These are phyloP conservation scores for Diaporthe aspalathi DNA, from an alignment of 2,329 filamentous ascomycete genomes.

Conservation along the genomic window DNA sequence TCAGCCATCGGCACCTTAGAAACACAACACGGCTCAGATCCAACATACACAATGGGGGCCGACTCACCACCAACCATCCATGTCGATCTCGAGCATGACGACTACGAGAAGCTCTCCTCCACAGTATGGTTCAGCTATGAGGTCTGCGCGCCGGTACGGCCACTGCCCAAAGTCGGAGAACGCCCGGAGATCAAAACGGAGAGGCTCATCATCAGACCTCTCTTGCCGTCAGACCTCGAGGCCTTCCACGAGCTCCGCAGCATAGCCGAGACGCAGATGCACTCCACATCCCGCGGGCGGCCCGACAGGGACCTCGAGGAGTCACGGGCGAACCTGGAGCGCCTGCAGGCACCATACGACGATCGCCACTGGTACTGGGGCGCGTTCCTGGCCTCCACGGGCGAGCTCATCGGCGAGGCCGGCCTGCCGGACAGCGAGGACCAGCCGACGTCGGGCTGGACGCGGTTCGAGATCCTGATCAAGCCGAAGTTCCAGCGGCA, in stretches of 20 bases:
- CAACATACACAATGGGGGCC: neutral
- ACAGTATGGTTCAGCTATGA: conserved; percentile 32
- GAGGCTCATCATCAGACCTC: conserved; percentile 36
- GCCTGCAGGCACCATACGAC: conserved; percentile 34
- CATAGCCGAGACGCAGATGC: conserved; percentile 19
- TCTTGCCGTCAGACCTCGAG: conserved; percentile 37
- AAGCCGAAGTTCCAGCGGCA: conserved; percentile 28
- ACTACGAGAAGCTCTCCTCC: conserved; percentile 8
- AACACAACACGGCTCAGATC: neutral
- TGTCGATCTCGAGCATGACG: conserved; percentile 10
- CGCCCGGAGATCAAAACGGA: conserved; percentile 33
- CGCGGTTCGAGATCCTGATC: conserved; percentile 34
- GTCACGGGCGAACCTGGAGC: conserved; percentile 23
- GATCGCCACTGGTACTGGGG: conserved; percentile 42
- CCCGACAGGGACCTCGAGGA: conserved; percentile 34
- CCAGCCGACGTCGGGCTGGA: conserved; percentile 34
- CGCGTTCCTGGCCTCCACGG: conserved; percentile 43
- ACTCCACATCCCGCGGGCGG: conserved; percentile 37
- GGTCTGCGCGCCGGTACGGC: conserved; percentile 9
- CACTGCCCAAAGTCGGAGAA: conserved; percentile 29
- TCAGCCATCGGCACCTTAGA: conserved; percentile 2
- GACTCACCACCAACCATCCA: conserved; percentile 8
- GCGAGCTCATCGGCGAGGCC: conserved; percentile 47
- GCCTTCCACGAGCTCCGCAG: conserved; percentile 39
- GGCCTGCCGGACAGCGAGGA: conserved; percentile 40